Evolutionary conservation across 345 rosid genomes (phyloP), one percentile per base, ranked within the genome.

Genomic region (Passiflora organensis): DNA sequence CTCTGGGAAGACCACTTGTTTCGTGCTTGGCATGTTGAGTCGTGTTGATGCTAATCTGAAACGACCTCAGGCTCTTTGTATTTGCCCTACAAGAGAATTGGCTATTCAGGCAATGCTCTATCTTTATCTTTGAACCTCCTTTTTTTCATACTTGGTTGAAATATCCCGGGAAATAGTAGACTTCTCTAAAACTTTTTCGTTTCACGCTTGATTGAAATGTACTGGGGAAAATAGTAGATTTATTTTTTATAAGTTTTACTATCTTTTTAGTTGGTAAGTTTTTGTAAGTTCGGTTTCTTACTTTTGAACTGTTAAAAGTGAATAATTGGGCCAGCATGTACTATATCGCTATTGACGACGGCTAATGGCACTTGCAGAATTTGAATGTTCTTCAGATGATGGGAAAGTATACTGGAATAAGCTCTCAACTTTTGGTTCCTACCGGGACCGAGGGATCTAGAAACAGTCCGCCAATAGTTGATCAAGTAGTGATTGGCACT

Each of bases 1-100:
- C 47, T 89, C 97, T 47, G 99, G 99, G 3, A 93, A 93, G 76
- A 93, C 99, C 0, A 93, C 99, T 21, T 93, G 99, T 66, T 93
- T 93, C 51, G 93, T 87, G 34, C 94, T 93, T 19, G 99, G 99
- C 28, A 93, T 93, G 97, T 41, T 93, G 56, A 84, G 88, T 53
- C 94, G 97, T 13, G 85, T 89, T 24, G 87, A 89, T 67, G 81
- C 87, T 0, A 70, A 55, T 0, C 11, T 76, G 18, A 60, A 32
- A 15, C 73, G 80, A 55, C 86, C 99, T 24, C 99, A 93, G 56
- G 99, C 99, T 0, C 87, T 93, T 38, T 93, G 99, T 63, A 83
- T 93, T 46, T 93, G 99, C 48, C 99, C 99, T 58, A 93, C 99
- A 6, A 67, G 99, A 59, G 99, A 93, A 43, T 69, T 93, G 71